Conservation (phyloP, 306 rosid species). For the Rosa multiflora region DNA sequence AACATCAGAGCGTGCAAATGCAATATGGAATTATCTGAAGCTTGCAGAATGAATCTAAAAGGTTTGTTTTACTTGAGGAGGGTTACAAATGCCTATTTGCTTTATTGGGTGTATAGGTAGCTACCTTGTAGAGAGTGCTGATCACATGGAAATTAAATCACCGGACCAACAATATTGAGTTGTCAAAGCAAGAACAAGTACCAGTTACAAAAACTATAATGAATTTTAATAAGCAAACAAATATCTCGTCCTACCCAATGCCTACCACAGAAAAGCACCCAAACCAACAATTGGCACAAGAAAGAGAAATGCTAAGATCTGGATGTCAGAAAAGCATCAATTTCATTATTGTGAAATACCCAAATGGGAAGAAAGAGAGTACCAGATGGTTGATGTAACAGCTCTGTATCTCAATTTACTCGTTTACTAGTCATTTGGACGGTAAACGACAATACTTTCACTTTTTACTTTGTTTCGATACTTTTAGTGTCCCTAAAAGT, state of each 20-base stretch:
- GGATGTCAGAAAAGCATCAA: conserved; percentile 28
- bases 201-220: background rate
- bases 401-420: no score
- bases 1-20: background rate
- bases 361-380: conserved; percentile 22
- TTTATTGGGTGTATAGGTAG: background rate
- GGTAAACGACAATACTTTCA: no score
- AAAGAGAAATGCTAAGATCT: conserved; percentile 63
- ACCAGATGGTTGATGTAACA: conserved; percentile 33
- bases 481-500: no score
- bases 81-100: background rate
- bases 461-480: no score
- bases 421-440: no score
- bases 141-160: background rate
- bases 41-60: background rate
- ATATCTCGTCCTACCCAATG: conserved; percentile 90
- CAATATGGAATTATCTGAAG: background rate
- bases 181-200: background rate
- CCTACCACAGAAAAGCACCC: conserved; percentile 79
- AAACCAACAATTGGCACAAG: conserved; percentile 79
- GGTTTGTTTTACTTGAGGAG: background rate
- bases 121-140: no score
- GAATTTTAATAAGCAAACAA: background rate
- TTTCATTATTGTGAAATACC: conserved; percentile 5
- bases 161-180: background rate